These are phyloP conservation scores for Magnaporthiopsis incrustans DNA, from an alignment of 2,329 filamentous ascomycete species.

Conservation along the genomic window DNA sequence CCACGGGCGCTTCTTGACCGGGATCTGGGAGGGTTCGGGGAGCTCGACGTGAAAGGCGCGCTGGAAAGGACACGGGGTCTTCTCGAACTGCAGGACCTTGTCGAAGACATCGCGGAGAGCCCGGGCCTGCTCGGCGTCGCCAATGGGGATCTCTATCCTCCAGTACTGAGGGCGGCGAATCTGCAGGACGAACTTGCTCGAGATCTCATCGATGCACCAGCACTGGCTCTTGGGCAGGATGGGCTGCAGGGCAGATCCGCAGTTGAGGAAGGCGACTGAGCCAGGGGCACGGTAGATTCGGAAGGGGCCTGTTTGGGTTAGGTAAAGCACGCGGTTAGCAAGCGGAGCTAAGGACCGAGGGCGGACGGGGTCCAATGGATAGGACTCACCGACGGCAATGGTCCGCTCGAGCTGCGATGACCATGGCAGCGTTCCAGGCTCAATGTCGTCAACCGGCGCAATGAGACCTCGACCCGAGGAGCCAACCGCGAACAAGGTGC, in stretches of 20 bases:
- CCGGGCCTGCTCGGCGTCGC: slow-evolving; percentile 51
- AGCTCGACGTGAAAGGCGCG: slow-evolving; percentile 67
- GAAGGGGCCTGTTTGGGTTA: slow-evolving; percentile 49
- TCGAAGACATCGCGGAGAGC: slow-evolving; percentile 62
- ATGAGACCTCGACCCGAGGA: slow-evolving; percentile 22
- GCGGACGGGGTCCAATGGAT: background rate
- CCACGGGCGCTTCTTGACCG: slow-evolving; percentile 61
- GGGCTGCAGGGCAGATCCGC: slow-evolving; percentile 73
- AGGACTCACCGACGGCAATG: slow-evolving; percentile 60
- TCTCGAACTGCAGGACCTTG: slow-evolving; percentile 75
- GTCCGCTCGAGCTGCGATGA: slow-evolving; percentile 70
- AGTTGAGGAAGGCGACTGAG: slow-evolving; percentile 81
- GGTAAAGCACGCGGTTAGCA: too few relatives aligned
- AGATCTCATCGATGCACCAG: slow-evolving; percentile 82
- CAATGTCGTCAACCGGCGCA: slow-evolving; percentile 29
- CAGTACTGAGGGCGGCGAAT: slow-evolving; percentile 80
- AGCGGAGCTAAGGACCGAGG: too few relatives aligned
- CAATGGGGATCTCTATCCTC: slow-evolving; percentile 73
- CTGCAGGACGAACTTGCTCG: slow-evolving; percentile 76
- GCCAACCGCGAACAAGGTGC: slow-evolving; percentile 17
- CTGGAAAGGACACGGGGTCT: slow-evolving; percentile 79
- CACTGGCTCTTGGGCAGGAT: slow-evolving; percentile 87
- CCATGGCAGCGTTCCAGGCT: slow-evolving; percentile 62
- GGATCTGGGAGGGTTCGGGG: slow-evolving; percentile 58
- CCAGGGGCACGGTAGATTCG: slow-evolving; percentile 81